Evolutionary conservation across 2,329 filamentous ascomycete species (phyloP).

Genomic region (Geosmithia morbida): DNA sequence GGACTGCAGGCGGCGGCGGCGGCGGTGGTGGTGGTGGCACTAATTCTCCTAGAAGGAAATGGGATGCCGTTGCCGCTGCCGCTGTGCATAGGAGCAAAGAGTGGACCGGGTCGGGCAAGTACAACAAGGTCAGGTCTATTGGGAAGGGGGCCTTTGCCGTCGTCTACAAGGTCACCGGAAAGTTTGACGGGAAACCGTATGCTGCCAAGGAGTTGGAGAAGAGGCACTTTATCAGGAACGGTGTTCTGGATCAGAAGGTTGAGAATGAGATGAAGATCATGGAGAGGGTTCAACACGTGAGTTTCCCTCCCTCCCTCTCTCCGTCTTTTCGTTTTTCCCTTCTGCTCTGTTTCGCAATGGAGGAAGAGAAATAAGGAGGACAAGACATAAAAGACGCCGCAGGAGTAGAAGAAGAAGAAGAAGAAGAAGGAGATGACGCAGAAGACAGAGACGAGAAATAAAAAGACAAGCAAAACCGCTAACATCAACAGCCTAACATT

Average conservation of each 20-base stretch:
- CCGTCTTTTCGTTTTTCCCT: no score
- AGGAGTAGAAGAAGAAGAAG: no score
- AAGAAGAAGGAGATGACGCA: no score
- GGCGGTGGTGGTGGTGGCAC: no score
- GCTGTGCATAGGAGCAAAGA: conserved; percentile 29
- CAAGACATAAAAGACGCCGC: no score
- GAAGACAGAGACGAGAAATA: no score
- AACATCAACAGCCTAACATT: conserved; percentile 55
- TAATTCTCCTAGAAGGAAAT: neutral
- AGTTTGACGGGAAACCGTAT: conserved; percentile 67
- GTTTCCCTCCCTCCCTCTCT: conserved; percentile 13
- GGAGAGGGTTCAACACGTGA: conserved; percentile 68
- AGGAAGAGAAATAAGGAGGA: neutral
- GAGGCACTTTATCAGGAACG: conserved; percentile 83
- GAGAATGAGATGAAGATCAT: conserved; percentile 98
- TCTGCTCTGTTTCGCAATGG: conserved; percentile 1
- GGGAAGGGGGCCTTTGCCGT: conserved; percentile 92
- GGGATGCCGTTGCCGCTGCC: neutral
- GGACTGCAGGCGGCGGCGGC: no score
- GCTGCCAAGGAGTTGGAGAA: conserved; percentile 95
- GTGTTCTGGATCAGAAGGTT: conserved; percentile 75
- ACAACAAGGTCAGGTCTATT: conserved; percentile 69
- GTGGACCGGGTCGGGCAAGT: conserved; percentile 75
- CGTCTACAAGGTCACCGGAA: conserved; percentile 80
- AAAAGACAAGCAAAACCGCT: neutral